A percentile compares a stretch with the other conserved stretches of the same genome.
phyloP scores from a whole-genome alignment of 106 monocot genomes.

The Cymbidium sinense region DNA sequence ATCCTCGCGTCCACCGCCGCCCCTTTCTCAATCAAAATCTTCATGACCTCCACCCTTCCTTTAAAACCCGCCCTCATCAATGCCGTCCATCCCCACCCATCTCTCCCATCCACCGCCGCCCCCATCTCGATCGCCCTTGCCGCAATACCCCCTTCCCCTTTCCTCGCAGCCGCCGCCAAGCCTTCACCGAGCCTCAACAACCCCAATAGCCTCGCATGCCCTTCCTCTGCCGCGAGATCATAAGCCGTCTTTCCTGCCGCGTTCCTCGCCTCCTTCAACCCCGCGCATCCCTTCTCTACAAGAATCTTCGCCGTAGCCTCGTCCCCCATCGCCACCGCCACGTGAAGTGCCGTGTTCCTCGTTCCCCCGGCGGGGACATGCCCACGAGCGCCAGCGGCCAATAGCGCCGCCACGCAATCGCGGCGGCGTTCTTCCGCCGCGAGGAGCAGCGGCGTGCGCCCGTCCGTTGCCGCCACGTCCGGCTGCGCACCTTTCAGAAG shows the following conservation, averaged over 20 bases:
- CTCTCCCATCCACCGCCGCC: slow-evolving; percentile 34
- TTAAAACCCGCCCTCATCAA: slow-evolving; percentile 56
- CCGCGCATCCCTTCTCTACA: slow-evolving; percentile 20
- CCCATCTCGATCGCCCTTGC: slow-evolving; percentile 31
- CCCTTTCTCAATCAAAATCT: slow-evolving; percentile 27
- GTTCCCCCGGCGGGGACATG: slow-evolving; percentile 30
- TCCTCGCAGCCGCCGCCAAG: slow-evolving; percentile 36
- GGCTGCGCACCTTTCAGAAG: slow-evolving; percentile 24
- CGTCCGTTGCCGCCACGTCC: slow-evolving; percentile 24
- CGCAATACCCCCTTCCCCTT: slow-evolving; percentile 26
- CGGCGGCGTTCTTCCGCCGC: slow-evolving; percentile 27
- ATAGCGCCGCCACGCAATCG: slow-evolving; percentile 26
- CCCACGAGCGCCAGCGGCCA: slow-evolving; percentile 21
- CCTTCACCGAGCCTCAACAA: slow-evolving; percentile 29
- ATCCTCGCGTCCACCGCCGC: slow-evolving; percentile 35
- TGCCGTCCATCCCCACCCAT: slow-evolving; percentile 55
- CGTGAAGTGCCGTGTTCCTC: slow-evolving; percentile 37
- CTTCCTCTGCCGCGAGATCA: slow-evolving; percentile 41
- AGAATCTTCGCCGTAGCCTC: slow-evolving; percentile 33
- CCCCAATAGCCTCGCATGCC: slow-evolving; percentile 29
- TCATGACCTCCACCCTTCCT: slow-evolving; percentile 31
- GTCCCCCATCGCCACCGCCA: slow-evolving; percentile 34
- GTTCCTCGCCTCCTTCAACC: slow-evolving; percentile 29
- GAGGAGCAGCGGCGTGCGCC: slow-evolving; percentile 33
- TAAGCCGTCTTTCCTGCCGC: slow-evolving; percentile 36